Base-by-base conservation (phyloP, 2,329 filamentous ascomycete species). In the Lachnellula hyalina region DNA sequence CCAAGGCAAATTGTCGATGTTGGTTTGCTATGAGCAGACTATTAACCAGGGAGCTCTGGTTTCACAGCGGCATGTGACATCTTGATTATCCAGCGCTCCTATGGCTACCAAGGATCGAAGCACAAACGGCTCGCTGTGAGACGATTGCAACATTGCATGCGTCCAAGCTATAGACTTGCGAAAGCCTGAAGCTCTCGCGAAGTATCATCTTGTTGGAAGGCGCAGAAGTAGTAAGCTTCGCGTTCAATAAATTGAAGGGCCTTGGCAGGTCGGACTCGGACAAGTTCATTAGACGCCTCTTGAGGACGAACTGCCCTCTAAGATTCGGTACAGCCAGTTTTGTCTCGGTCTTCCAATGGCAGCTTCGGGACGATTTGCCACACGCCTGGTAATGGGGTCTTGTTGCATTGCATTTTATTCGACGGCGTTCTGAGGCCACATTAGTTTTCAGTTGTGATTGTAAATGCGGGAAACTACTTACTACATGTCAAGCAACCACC, bases 401-500 rank as follows among this genome's bases (percentile, higher is more conserved):
- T 8, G 8, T 42, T 34, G 55, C 60, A 41, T 60, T 55, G 47
- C 51, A 60, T 32, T 60, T 58, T 8, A 60, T 50, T 9, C 50
- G 51, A 35, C 57, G 52, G 14, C 7, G 50, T 36, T 44, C 51
- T 60, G 38, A 21, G 34, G 40, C 36, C 12, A 40, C 34, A 38
- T 41, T 50, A 51, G 25, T 32, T 21, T 21, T 21, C 49, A n/a
- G n/a, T n/a, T 48, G 12, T 19, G 52, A 50, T 25, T n/a, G 17
- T 14, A 35, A 9, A 25, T 35, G 15, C 44, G 15, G 49, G 48
- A 35, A 4, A 48, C 11, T 21, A 49, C 57, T 41, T 51, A 60
- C 59, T 57, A 52, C 59, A 59, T 17, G 59, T 58, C 23, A 58
- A 42, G 45, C 59, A 60, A 15, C 57, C 4, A 21, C 21, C 21